Evolutionary conservation across 2,329 filamentous ascomycete species (phyloP), one percentile per base, ranked within the genome.

Genomic region (Neofusicoccum laricinum): DNA sequence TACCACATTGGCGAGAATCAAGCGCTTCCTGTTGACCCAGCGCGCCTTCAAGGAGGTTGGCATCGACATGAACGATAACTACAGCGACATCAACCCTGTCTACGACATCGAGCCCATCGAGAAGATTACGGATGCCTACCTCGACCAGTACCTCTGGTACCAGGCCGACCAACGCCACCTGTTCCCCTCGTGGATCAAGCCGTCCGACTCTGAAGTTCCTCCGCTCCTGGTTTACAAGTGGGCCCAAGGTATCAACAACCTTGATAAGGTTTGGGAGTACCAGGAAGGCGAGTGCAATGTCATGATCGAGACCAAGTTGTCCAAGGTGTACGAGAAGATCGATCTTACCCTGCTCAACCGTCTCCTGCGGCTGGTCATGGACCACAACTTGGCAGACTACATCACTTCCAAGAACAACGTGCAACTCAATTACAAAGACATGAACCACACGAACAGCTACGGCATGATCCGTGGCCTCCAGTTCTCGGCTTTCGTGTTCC

Each of bases 21-120:
- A 99, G 84, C 90, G 95, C 55, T 98, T 98, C 83, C 82, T 99
- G 67, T 86, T 99, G 49, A 99, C 96, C 0, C 95, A 99, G 75
- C 88, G 95, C 76, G 95, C 96, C 1, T 99, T 99, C 85, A 99
- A 99, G 80, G 95, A 99, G 79, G 95, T 99, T 49, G 95, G 94
- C 63, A 99, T 99, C 69, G 95, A 99, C 75, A 99, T 99, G 95
- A 99, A 99, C 77, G 95, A 99, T 80, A 99, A 99, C 74, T 99
- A 99, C 81, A 98, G 89, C 82, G 94, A 92, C 17, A 99, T 99
- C 82, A 99, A 99, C 74, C 96, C 95, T 0, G 95, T 99, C 1
- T 99, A 99, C 75, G 95, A 99, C 70, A 95, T 99, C 66, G 96
- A 99, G 79, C 95, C 95, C 0, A 97, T 99, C 66, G 95, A 99